These are phyloP conservation scores for Sisymbrium irio DNA, from an alignment of 345 rosid genomes.

Conservation along the genomic window DNA sequence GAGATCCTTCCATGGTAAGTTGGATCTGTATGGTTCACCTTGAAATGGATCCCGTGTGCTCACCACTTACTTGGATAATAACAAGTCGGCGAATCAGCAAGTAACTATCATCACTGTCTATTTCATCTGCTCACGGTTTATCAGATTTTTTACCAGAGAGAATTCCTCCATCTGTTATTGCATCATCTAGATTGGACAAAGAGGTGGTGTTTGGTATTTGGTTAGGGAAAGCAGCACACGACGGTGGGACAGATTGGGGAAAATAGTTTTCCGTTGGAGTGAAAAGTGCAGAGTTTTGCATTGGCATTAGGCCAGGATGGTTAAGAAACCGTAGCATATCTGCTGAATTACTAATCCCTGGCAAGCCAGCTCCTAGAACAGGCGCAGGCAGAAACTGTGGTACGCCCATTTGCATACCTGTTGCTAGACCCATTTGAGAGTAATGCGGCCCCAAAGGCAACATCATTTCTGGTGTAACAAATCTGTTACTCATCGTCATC, in stretches of 20 bases:
- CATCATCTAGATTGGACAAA: conserved; percentile 12
- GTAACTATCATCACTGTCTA: conserved; percentile 17
- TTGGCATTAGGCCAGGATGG: conserved; percentile 25
- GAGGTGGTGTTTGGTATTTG: conserved; percentile 23
- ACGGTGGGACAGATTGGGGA: conserved; percentile 12
- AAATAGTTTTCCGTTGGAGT: conserved; percentile 17
- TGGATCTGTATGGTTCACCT: background rate
- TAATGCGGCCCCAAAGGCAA: conserved; percentile 22
- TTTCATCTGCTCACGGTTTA: conserved; percentile 22
- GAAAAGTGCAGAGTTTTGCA: conserved; percentile 10
- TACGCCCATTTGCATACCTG: conserved; percentile 21
- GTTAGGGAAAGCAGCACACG: conserved; percentile 11
- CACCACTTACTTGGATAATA: background rate
- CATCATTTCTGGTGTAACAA: conserved; percentile 39
- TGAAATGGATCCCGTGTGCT: conserved; percentile 3
- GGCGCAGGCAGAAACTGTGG: conserved; percentile 23
- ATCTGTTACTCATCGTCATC: conserved; percentile 48
- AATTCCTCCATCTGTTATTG: background rate
- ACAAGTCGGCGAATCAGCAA: conserved; percentile 2
- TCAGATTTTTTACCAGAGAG: conserved; percentile 14
- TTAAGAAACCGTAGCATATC: conserved; percentile 18
- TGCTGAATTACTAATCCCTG: background rate
- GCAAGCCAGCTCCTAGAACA: conserved; percentile 17
- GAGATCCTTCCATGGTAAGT: conserved; percentile 8
- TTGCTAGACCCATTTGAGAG: conserved; percentile 30